Base-by-base conservation (phyloP, 306 rosid genomes). In the Acacia melanoxylon region DNA sequence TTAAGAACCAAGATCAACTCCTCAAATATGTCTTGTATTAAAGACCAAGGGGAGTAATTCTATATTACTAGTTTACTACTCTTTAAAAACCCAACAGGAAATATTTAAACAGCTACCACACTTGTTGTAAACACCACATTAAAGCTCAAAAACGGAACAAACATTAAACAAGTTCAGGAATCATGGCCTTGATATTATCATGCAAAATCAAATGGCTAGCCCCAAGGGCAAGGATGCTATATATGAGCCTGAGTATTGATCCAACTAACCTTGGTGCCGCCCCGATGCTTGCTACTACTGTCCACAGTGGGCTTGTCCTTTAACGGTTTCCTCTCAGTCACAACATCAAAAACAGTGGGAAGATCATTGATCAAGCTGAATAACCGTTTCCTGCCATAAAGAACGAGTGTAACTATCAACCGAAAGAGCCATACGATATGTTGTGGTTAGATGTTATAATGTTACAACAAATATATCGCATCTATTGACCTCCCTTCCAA, bases 311-410 rank as follows among this genome's bases (percentile, higher is more conserved):
- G 97, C 88, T 91, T 93, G 86, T 95, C 98, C 83, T 92, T 93
- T 63, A 76, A 22, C 14, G 97, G 99, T 74, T 93, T 95, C 87
- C 92, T 90, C 29, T 95, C 98, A 20, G 96, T 90, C 83, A 96
- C 94, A 85, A 96, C 94, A 91, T 96, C 99, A 85, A 93, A 96
- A 70, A 93, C 97, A 5, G 99, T 92, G 66, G 99, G 98, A 68
- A 92, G 96, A 68, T 96, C 99, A 82, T 93, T 96, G 91, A 96
- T 91, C 92, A 96, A 83, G 88, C 97, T 92, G 86, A 96, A 96
- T 56, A 96, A 86, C 68, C 98, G 94, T 80, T 92, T 93, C 94
- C 99, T 96, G 92, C 80, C 83, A 89, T 52, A 20, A 61, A 76
- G 54, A 58, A 76, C 63, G 67, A 74, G 72, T 10, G 46, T 59